Evolutionary conservation across 148 eudicot species (phyloP).

Genomic region (Hydrangea macrophylla): DNA sequence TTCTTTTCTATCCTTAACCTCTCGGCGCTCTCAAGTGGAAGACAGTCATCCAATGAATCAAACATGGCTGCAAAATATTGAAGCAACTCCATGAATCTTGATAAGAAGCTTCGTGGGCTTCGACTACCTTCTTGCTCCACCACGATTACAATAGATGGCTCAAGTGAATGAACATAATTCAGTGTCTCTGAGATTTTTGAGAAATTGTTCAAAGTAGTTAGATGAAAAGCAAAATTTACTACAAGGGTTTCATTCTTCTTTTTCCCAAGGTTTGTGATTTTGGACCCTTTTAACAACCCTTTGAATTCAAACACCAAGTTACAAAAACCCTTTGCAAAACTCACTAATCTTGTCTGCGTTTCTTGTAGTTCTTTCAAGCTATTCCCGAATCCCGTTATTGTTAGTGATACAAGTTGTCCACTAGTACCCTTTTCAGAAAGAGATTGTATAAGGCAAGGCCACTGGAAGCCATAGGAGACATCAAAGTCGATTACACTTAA

Average conservation of each 20-base stretch:
- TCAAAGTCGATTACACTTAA: constrained; percentile 71
- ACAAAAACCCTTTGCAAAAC: constrained; percentile 56
- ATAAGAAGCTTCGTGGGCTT: constrained; percentile 37
- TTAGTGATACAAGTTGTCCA: constrained; percentile 26
- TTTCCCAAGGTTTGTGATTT: constrained; percentile 19
- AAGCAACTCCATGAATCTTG: constrained; percentile 60
- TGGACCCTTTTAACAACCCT: constrained; percentile 48
- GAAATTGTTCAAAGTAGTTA: constrained; percentile 30
- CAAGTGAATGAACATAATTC: constrained; percentile 27
- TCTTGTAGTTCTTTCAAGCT: constrained; percentile 56
- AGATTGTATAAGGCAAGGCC: constrained; percentile 92
- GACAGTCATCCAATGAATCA: constrained; percentile 70
- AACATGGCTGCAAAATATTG: constrained; percentile 81
- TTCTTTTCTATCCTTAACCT: constrained; percentile 71
- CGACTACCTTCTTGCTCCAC: constrained; percentile 62
- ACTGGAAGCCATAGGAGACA: constrained; percentile 68
- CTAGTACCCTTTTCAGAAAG: constrained; percentile 53
- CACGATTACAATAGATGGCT: constrained; percentile 50
- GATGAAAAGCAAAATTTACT: constrained; percentile 50
- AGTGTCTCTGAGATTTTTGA: constrained; percentile 46
- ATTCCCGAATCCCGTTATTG: constrained; percentile 56
- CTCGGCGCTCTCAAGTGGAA: constrained; percentile 55
- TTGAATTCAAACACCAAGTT: constrained; percentile 60
- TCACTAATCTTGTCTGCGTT: constrained; percentile 56
- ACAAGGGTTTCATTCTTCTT: constrained; percentile 62